Evolutionary conservation across 139 green algal species (phyloP).

Genomic region (Gonium pectorale): DNA sequence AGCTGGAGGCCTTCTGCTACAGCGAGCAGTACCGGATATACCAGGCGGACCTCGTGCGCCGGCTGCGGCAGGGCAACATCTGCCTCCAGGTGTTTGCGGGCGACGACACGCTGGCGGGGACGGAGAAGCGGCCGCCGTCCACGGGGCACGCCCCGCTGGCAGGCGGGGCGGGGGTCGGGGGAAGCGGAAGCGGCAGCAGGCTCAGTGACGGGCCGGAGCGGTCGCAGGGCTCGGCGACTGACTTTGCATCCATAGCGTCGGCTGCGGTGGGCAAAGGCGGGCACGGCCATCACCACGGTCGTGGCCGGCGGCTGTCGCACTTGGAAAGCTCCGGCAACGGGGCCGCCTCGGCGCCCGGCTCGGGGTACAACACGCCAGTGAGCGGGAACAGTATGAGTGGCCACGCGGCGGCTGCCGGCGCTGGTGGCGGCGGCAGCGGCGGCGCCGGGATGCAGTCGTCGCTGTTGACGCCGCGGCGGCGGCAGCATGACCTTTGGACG

Average conservation of each 20-base stretch:
- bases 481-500: slow-evolving; percentile 29
- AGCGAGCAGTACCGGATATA: slow-evolving; percentile 44
- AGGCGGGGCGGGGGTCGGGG: too few relatives aligned
- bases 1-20: slow-evolving; percentile 34
- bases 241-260: too few relatives aligned
- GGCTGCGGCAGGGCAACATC: slow-evolving; percentile 33
- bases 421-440: neutral
- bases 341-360: too few relatives aligned
- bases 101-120: slow-evolving; percentile 16
- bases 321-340: slow-evolving; percentile 5
- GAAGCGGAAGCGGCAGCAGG: too few relatives aligned
- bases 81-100: slow-evolving; percentile 39
- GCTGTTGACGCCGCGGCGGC: neutral
- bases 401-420: neutral
- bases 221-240: too few relatives aligned
- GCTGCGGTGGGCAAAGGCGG: too few relatives aligned
- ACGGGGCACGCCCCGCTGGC: too few relatives aligned
- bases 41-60: slow-evolving; percentile 35
- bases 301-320: neutral
- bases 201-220: too few relatives aligned
- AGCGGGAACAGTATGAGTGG: too few relatives aligned
- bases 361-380: neutral
- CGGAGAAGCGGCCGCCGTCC: neutral
- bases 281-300: neutral
- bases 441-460: neutral